phyloP scores from a whole-genome alignment of 306 rosid species.

The Prunus fruticosa region DNA sequence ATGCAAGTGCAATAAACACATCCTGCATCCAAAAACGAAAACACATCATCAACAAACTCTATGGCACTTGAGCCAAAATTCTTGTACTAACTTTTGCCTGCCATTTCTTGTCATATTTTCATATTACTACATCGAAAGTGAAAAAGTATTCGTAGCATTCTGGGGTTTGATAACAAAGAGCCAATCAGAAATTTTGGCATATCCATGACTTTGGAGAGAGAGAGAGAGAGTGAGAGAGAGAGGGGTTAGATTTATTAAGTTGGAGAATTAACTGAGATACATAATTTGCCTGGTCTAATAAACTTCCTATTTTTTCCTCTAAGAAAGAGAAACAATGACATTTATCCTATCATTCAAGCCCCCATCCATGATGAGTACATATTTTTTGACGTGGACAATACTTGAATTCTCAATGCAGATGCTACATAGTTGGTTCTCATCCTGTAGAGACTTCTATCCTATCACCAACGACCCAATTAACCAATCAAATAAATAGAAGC shows the following conservation, averaged over 20 bases:
- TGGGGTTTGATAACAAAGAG: background rate
- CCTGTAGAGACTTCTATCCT: background rate
- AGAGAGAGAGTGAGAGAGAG: background rate
- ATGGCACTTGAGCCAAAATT: no score
- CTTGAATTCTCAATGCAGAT: background rate
- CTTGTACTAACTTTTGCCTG: no score
- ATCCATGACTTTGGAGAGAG: background rate
- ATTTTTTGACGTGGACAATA: background rate
- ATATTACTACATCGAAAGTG: background rate
- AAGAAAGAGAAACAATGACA: constrained; percentile 33
- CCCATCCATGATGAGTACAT: background rate
- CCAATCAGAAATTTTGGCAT: background rate
- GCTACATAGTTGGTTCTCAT: background rate
- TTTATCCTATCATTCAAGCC: constrained; percentile 22
- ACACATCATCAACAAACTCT: no score
- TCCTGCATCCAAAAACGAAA: no score
- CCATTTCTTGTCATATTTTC: no score
- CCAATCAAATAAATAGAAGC: constrained; percentile 50
- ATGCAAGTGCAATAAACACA: no score
- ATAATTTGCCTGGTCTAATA: constrained; percentile 37
- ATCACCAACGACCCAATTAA: constrained; percentile 35
- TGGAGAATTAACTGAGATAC: constrained; percentile 24
- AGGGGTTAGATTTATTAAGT: constrained; percentile 21
- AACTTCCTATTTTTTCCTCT: constrained; percentile 28
- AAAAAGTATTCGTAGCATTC: background rate